A percentile compares a stretch with the other conserved stretches of the same genome.
Conservation (phyloP, 176 grass and related monocot genomes). For the Saccharum spontaneum region DNA sequence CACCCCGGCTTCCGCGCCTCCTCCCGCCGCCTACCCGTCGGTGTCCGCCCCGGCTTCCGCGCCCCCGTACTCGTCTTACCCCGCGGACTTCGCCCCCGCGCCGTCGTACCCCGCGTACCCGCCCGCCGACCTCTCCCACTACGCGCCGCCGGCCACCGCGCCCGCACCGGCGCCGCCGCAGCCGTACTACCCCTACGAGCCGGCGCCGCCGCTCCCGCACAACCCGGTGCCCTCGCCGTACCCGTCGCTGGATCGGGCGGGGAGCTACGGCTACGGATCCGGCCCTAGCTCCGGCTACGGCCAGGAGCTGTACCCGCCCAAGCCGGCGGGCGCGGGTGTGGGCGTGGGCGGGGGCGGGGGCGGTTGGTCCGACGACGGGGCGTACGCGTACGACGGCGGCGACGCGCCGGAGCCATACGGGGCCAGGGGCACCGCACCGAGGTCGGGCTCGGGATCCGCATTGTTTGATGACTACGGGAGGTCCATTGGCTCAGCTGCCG, state of each 20-base stretch:
- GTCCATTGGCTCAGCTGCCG: slow-evolving; percentile 64
- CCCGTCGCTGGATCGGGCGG: slow-evolving; percentile 51
- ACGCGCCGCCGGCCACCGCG: slow-evolving; percentile 19
- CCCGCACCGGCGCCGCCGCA: slow-evolving; percentile 39
- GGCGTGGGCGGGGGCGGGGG: neutral
- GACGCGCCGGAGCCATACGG: slow-evolving; percentile 71
- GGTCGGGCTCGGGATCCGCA: slow-evolving; percentile 39
- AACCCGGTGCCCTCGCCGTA: slow-evolving; percentile 52
- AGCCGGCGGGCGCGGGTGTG: neutral
- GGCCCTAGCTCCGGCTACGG: slow-evolving; percentile 43
- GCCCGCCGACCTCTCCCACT: slow-evolving; percentile 32
- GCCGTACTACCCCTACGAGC: slow-evolving; percentile 56
- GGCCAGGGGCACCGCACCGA: slow-evolving; percentile 60
- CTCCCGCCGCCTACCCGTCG: slow-evolving; percentile 42
- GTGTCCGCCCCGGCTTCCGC: slow-evolving; percentile 62
- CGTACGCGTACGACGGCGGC: slow-evolving; percentile 76
- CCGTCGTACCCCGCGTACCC: slow-evolving; percentile 58
- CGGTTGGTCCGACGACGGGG: slow-evolving; percentile 61
- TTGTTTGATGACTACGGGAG: slow-evolving; percentile 96
- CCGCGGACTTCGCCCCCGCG: slow-evolving; percentile 38
- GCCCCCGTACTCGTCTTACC: slow-evolving; percentile 73
- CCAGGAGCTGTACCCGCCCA: slow-evolving; percentile 51
- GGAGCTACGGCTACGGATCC: slow-evolving; percentile 51
- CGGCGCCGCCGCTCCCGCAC: slow-evolving; percentile 41
- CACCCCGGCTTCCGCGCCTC: slow-evolving; percentile 33